Evolutionary conservation across 2,329 filamentous ascomycete species (phyloP).

Genomic region (Epichloe amarillans): DNA sequence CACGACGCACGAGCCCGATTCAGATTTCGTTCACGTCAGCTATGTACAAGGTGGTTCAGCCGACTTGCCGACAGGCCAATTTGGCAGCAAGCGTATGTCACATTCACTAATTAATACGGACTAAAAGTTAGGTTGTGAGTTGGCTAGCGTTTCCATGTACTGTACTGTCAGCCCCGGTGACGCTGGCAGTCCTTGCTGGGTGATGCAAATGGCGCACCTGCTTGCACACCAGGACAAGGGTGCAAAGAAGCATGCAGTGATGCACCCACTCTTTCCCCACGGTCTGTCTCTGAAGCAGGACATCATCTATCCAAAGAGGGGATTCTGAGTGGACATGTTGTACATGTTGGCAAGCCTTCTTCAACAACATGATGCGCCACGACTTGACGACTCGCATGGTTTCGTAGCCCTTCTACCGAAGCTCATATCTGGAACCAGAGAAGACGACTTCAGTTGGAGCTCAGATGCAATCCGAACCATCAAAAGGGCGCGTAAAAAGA

Average conservation of each 20-base stretch:
- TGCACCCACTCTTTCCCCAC: conserved; percentile 2
- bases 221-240: conserved; percentile 1
- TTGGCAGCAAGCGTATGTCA: too few relatives aligned
- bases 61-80: too few relatives aligned
- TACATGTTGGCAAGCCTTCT: not conserved
- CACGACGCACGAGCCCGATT: too few relatives aligned
- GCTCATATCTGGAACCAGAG: not conserved
- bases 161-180: not conserved
- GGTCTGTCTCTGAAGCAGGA: conserved; percentile 2
- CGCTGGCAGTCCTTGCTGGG: not conserved
- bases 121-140: not conserved
- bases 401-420: not conserved
- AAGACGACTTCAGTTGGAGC: not conserved
- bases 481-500: not conserved
- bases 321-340: not conserved
- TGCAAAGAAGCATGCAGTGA: not conserved
- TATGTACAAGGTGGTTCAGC: too few relatives aligned
- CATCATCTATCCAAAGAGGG: conserved; percentile 1
- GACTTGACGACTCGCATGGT: not conserved
- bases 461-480: not conserved
- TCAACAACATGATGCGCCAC: not conserved
- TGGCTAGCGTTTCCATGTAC: not conserved
- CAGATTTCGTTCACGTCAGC: too few relatives aligned
- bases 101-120: too few relatives aligned
- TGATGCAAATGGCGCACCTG: not conserved